Evolutionary conservation across 2,329 filamentous ascomycete species (phyloP).

Genomic region (Colletotrichum orchidophilum): DNA sequence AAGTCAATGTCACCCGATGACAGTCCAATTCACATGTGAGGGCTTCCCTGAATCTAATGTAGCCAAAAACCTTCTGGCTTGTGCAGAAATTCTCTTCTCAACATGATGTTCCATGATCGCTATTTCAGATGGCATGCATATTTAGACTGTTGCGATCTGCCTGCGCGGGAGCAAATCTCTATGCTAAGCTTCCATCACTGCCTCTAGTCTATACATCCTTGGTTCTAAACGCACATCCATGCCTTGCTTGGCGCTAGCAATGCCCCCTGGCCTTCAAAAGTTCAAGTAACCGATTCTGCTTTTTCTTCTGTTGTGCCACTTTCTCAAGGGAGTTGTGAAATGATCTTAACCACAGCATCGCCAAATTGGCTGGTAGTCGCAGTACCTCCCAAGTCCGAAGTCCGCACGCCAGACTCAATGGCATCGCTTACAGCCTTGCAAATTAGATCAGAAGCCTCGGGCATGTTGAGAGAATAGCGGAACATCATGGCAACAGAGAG

Average conservation of each 20-base stretch:
- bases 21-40: no score
- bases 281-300: no score
- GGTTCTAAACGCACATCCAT: neutral
- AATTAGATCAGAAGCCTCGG: neutral
- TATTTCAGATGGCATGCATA: neutral
- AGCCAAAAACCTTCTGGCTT: no score
- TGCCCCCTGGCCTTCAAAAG: neutral
- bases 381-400: neutral
- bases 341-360: neutral
- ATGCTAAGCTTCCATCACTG: neutral
- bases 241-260: neutral
- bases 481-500: slow-evolving; percentile 79
- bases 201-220: neutral
- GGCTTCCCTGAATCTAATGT: no score
- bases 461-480: slow-evolving; percentile 62
- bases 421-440: neutral
- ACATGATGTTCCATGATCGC: no score
- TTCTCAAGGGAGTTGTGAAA: neutral
- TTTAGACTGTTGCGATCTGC: neutral
- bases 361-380: neutral
- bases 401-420: neutral
- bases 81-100: no score
- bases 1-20: no score
- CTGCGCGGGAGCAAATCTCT: neutral
- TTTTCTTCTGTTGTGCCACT: neutral